These are phyloP conservation scores for Pseudogymnoascus sp. DNA, from an alignment of 2,329 filamentous ascomycete genomes.

Conservation along the genomic window DNA sequence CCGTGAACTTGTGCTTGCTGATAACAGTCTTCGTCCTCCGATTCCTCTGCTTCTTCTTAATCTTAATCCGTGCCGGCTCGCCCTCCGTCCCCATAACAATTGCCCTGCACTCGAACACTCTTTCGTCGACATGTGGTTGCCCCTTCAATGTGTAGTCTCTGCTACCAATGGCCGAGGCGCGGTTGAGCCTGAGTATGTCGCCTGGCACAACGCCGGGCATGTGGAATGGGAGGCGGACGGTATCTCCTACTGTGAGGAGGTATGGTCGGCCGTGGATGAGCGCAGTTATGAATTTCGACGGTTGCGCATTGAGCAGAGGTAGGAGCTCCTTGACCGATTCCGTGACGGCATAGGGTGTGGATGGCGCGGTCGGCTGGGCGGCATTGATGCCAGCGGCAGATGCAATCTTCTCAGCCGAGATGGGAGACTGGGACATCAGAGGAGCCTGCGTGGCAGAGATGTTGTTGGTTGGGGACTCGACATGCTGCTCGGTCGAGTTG, in stretches of 20 bases:
- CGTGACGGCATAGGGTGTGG: conserved; percentile 35
- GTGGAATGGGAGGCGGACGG: conserved; percentile 68
- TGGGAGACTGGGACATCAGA: conserved; percentile 4
- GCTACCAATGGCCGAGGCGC: conserved; percentile 73
- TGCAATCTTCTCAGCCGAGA: conserved; percentile 11
- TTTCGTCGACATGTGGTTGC: conserved; percentile 71
- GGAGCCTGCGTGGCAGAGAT: conserved; percentile 18
- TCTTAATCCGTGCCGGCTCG: conserved; percentile 67
- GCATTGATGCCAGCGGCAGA: conserved; percentile 10
- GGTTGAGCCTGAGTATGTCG: conserved; percentile 80
- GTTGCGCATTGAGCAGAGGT: conserved; percentile 64
- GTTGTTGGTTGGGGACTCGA: conserved; percentile 31
- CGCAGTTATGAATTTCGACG: conserved; percentile 68
- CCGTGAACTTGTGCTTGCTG: conserved; percentile 88
- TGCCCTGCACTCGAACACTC: conserved; percentile 76
- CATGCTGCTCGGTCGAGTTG: conserved; percentile 43
- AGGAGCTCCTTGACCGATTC: conserved; percentile 55
- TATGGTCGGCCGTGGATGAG: conserved; percentile 76
- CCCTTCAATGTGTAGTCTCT: conserved; percentile 87
- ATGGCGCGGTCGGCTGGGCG: conserved; percentile 16
- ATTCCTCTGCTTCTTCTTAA: conserved; percentile 76
- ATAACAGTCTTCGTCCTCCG: conserved; percentile 65
- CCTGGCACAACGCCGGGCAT: conserved; percentile 72
- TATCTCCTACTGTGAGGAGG: conserved; percentile 69
- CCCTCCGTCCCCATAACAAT: conserved; percentile 77